Percentiles rank a stretch among this genome's conserved stretches.
Conservation (phyloP, 345 rosid genomes). For the Dovyalis caffra region DNA sequence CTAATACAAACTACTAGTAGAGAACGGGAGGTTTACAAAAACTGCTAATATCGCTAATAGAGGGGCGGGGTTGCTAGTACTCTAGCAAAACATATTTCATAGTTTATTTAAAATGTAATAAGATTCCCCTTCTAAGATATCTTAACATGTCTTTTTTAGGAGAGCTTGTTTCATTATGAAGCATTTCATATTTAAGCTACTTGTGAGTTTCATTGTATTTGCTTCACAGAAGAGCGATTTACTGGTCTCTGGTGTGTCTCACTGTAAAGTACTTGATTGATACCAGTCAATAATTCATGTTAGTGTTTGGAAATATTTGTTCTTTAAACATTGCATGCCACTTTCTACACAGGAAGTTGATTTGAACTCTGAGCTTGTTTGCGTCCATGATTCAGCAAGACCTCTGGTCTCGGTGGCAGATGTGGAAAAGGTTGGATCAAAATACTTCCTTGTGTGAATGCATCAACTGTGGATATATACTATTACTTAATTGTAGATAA, state of each 20-base stretch:
- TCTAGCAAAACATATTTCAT: no score
- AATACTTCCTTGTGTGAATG: background rate
- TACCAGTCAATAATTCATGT: background rate
- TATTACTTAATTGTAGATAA: background rate
- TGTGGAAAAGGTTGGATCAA: slow-evolving; percentile 60
- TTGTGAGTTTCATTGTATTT: no score
- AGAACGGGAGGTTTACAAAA: no score
- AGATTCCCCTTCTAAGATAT: no score
- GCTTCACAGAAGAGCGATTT: background rate
- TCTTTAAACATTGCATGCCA: background rate
- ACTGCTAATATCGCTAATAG: no score
- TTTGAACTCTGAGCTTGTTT: slow-evolving; percentile 74
- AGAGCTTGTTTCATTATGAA: no score
- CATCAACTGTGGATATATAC: background rate
- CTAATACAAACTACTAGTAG: no score
- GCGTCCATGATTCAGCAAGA: slow-evolving; percentile 93
- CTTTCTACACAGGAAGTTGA: slow-evolving; percentile 53
- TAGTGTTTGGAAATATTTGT: background rate
- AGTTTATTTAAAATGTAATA: no score
- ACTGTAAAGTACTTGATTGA: background rate
- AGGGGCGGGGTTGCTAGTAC: no score
- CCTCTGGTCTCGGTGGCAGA: slow-evolving; percentile 68
- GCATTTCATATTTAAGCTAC: no score
- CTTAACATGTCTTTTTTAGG: no score
- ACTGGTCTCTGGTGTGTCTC: background rate